phyloP scores from a whole-genome alignment of 305 asterid genomes.

The Solanum hybrid region DNA sequence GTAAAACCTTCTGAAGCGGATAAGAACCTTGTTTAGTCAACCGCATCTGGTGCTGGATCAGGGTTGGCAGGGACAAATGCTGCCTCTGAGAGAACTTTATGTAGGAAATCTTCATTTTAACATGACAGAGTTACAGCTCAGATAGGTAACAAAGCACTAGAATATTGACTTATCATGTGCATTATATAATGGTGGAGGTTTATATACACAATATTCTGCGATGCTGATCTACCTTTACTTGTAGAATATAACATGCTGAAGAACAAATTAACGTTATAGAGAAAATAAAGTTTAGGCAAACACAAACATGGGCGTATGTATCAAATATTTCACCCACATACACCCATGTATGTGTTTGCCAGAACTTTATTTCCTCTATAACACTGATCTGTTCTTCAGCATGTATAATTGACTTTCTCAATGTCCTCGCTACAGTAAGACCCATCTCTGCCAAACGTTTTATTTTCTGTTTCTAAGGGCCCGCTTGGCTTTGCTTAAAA shows the following conservation, averaged over 20 bases:
- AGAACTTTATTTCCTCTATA: not conserved
- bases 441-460: not conserved
- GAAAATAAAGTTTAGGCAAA: not conserved
- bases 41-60: conserved; percentile 51
- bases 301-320: not conserved
- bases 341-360: not conserved
- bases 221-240: not conserved
- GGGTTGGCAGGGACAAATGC: conserved; percentile 80
- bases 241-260: not conserved
- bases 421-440: not conserved
- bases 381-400: not conserved
- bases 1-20: conserved; percentile 98
- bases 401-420: not conserved
- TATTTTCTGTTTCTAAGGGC: not conserved
- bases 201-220: not conserved
- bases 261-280: not conserved
- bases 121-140: conserved; percentile 89
- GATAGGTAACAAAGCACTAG: conserved; percentile 40
- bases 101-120: conserved; percentile 93
- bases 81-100: conserved; percentile 78
- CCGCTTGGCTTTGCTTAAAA: not conserved
- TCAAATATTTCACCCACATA: not conserved
- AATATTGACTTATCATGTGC: not conserved
- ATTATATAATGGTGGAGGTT: not conserved
- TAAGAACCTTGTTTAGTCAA: conserved; percentile 92